Evolutionary conservation across 495 filamentous ascomycete species (phyloP), one percentile per base, ranked within the genome.

Genomic region (Sporormia fimetaria): DNA sequence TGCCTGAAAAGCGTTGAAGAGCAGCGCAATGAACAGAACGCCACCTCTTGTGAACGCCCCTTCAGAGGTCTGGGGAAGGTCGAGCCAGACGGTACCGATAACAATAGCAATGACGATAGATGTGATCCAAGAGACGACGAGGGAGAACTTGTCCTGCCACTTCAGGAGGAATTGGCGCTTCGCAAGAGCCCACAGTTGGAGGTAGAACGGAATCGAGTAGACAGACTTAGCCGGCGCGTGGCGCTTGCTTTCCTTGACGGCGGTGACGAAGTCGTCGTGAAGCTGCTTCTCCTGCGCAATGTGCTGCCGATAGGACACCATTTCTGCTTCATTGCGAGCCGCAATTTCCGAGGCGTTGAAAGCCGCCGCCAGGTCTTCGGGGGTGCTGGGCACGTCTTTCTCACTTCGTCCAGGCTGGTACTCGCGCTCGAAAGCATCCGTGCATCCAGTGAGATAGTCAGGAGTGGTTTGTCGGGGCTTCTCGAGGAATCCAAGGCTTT

Each of bases 381-480:
- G 72, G 10, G 64, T 76, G 31, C 75, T 73, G 0, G 82, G 85
- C 3, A 78, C 80, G 52, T 83, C 73, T 2, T 61, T 60, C 0
- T 64, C 60, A 25, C 71, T 73, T 33, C 69, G 60, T 4, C 81
- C 81, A 5, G 71, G 63, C 24, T 78, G 70, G 57, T 83, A 87
- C 25, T 83, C 77, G 24, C 85, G 75, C 52, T 90, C 81, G 45
- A 79, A 85, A 6, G 80, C 77, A 56, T 92, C 82, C 1, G 86
- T 90, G 53, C 77, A 83, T 10, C 80, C 80, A 6, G 84, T 92
- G 15, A 94, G 66, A 47, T 83, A 94, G 54, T 94, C 85, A 0
- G 83, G 78, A 0, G 82, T 88, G 0, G 85, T 94, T 54, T 86
- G 80, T 26, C 84, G 67, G n/a, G 81, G 81, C 40, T 80, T 81